phyloP scores from a whole-genome alignment of 1,139 yeast species.

The Hemisphaericaspora lyxosophila region DNA sequence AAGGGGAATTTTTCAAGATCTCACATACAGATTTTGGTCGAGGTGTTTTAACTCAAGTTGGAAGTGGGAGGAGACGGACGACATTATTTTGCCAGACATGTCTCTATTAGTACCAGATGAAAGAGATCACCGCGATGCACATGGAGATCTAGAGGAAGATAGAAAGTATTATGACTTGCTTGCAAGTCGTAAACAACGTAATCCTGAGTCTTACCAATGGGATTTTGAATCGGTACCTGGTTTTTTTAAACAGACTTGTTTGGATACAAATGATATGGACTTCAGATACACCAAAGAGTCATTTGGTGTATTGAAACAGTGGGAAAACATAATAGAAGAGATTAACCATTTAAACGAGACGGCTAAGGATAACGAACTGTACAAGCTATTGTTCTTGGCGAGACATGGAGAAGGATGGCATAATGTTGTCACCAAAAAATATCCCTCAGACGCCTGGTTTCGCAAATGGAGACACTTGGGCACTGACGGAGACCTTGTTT shows the following conservation, averaged over 20 bases:
- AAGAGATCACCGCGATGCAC: conserved; percentile 37
- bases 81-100: too few species aligned
- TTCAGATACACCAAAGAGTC: conserved; percentile 49
- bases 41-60: too few species aligned
- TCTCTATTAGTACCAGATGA: conserved; percentile 32
- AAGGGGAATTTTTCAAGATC: too few species aligned
- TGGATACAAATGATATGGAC: conserved; percentile 43
- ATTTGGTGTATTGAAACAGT: conserved; percentile 48
- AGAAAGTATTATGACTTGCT: conserved; percentile 17
- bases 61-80: too few species aligned
- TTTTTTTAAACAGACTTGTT: conserved; percentile 51
- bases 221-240: conserved; percentile 45
- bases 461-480: conserved; percentile 55
- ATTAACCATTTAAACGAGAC: conserved; percentile 36
- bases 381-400: conserved; percentile 62
- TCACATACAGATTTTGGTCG: too few species aligned
- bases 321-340: conserved; percentile 41
- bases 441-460: conserved; percentile 61
- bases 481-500: conserved; percentile 54
- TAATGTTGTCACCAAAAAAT: conserved; percentile 57
- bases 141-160: conserved; percentile 35
- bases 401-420: conserved; percentile 83
- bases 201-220: conserved; percentile 29
- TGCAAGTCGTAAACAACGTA: not conserved
- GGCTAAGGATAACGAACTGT: conserved; percentile 33